Base-by-base conservation (phyloP, 805 yeast genomes). In the Kluyveromyces aestuarii region DNA sequence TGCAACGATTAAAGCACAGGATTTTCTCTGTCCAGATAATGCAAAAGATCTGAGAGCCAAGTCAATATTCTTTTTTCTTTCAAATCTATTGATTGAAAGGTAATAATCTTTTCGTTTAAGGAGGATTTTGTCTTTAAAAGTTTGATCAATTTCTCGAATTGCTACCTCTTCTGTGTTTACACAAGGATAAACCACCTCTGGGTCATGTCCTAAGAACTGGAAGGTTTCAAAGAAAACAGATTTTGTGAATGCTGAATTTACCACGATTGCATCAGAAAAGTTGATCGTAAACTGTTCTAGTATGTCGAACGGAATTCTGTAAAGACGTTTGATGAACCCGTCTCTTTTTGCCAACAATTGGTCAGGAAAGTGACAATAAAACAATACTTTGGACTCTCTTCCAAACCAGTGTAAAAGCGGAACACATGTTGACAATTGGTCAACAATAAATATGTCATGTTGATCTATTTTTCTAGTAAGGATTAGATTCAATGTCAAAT, bases 311-410 rank as follows among this genome's bases (percentile, higher is more conserved):
- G 96, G 93, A 4, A 75, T 46, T 52, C 99, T 72, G 66, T 93
- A 93, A 0, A 85, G 45, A 51, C 67, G 70, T 57, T 88, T 82
- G 8, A 84, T 27, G 1, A 73, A 27, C 2, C 82, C 70, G 2
- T 74, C 70, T 47, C 82, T 82, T 17, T 71, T 69, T 0, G 96
- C 83, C 40, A 91, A 69, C 44, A 84, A 71, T 60, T 84, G 84
- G 65, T 93, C 99, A 0, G 99, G 99, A 65, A 91, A 91, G 70
- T 93, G 99, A 60, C 99, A 90, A 66, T 93, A 93, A 62, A 91
- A 93, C 46, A 93, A 67, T 2, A 86, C 74, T 45, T 78, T 77
- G 1, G 84, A 63, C 8, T 64, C 48, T 47, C 53, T 52, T 64
- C 77, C 51, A 67, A 62, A 54, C 59, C 60, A 37, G 50, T 70